Conservation (phyloP, 2,329 filamentous ascomycete species). For the Geoglossum cookeanum region DNA sequence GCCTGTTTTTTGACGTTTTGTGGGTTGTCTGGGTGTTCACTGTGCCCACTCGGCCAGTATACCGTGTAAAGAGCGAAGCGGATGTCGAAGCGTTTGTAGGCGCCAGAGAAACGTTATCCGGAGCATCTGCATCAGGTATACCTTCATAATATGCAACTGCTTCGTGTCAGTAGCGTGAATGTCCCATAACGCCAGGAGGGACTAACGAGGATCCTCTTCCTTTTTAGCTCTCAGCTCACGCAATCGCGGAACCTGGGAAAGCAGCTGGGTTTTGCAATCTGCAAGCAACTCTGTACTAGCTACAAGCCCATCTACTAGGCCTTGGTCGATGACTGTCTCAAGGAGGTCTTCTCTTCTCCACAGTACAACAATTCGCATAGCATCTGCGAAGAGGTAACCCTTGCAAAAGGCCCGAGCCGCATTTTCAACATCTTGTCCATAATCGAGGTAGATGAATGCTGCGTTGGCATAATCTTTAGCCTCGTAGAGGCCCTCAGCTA, state of each 20-base stretch:
- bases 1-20: constrained; percentile 71
- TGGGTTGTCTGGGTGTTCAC: constrained; percentile 54
- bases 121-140: constrained; percentile 38
- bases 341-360: constrained; percentile 44
- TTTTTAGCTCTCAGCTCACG: constrained; percentile 66
- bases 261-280: constrained; percentile 74
- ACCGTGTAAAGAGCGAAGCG: constrained; percentile 81
- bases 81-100: constrained; percentile 67
- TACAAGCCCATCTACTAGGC: constrained; percentile 62
- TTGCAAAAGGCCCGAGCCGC: constrained; percentile 69
- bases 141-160: constrained; percentile 5
- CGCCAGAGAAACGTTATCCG: constrained; percentile 82
- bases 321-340: constrained; percentile 49
- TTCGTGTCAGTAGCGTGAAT: neutral
- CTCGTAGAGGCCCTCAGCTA: constrained; percentile 66
- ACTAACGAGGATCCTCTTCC: constrained; percentile 47
- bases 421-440: constrained; percentile 51
- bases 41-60: constrained; percentile 59
- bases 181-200: neutral
- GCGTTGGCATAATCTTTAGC: constrained; percentile 68
- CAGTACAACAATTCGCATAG: constrained; percentile 56
- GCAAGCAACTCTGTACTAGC: constrained; percentile 79
- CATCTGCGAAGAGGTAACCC: constrained; percentile 72
- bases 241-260: constrained; percentile 71
- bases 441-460: constrained; percentile 61